A percentile compares a stretch with the other conserved stretches of the same genome.
Conservation (phyloP, 768 basidiomycete species). For the Tulasnella calospora region DNA sequence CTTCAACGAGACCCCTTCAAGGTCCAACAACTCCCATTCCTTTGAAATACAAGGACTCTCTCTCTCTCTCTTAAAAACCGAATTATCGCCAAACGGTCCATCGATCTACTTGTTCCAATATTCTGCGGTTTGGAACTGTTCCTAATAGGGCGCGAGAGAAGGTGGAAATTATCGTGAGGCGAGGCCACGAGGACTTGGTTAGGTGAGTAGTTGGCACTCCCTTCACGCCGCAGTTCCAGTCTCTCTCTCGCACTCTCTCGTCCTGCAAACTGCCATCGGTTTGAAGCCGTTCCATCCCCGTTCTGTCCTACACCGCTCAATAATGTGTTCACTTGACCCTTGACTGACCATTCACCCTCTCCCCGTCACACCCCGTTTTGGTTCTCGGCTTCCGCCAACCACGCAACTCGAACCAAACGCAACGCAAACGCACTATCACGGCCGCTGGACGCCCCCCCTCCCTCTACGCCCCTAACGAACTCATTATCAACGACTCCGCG, state of each 20-base stretch:
- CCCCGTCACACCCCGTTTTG: background rate
- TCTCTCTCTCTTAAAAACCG: background rate
- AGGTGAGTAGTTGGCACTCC: slow-evolving; percentile 7
- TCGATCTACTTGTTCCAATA: background rate
- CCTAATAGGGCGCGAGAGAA: background rate
- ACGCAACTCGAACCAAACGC: background rate
- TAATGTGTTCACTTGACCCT: background rate
- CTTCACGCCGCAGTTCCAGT: background rate
- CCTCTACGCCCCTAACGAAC: background rate
- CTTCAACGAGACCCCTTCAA: background rate
- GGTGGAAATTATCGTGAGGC: slow-evolving; percentile 12
- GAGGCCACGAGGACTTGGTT: slow-evolving; percentile 17
- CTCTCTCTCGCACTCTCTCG: background rate
- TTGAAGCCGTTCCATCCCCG: background rate
- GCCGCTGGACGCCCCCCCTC: background rate
- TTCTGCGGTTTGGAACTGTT: background rate
- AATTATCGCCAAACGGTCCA: background rate
- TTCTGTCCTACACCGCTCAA: background rate
- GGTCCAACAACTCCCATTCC: background rate
- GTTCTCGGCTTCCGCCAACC: background rate
- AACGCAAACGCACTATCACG: background rate
- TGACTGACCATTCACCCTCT: background rate
- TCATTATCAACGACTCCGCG: background rate
- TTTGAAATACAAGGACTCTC: background rate
- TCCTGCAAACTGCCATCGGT: background rate